These are phyloP conservation scores for Dactylella cylindrospora DNA, from an alignment of 2,329 filamentous ascomycete genomes.

Conservation along the genomic window DNA sequence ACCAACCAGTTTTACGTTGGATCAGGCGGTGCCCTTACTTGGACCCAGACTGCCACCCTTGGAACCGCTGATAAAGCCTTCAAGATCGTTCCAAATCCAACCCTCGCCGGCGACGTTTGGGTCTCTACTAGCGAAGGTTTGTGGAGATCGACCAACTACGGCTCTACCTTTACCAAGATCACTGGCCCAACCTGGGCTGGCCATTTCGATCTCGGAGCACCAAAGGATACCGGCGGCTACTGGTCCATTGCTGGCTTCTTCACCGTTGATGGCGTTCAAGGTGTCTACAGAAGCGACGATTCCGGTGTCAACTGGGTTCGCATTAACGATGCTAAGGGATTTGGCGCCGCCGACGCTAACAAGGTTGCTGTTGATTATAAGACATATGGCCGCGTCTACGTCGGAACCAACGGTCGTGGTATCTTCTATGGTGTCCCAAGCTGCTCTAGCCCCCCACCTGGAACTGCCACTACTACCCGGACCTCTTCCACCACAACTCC, in stretches of 20 bases:
- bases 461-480: conserved; percentile 19
- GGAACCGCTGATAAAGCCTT: conserved; percentile 52
- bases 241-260: conserved; percentile 46
- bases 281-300: conserved; percentile 46
- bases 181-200: conserved; percentile 40
- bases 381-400: conserved; percentile 45
- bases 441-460: conserved; percentile 35
- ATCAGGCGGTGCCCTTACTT: conserved; percentile 56
- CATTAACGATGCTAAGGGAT: conserved; percentile 46
- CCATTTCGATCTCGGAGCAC: conserved; percentile 45
- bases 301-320: conserved; percentile 45
- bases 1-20: conserved; percentile 59
- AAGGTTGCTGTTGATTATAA: conserved; percentile 45
- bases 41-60: conserved; percentile 53
- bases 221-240: conserved; percentile 43
- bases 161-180: conserved; percentile 55
- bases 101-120: conserved; percentile 63
- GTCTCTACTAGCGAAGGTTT: conserved; percentile 61
- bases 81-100: conserved; percentile 62
- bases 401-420: conserved; percentile 46
- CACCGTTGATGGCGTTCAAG: conserved; percentile 44
- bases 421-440: conserved; percentile 46
- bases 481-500: conserved; percentile 11
- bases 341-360: conserved; percentile 45
- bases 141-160: conserved; percentile 60